phyloP scores from a whole-genome alignment of 352 stramenopile genomes.

The Phytophthora pluvialis region DNA sequence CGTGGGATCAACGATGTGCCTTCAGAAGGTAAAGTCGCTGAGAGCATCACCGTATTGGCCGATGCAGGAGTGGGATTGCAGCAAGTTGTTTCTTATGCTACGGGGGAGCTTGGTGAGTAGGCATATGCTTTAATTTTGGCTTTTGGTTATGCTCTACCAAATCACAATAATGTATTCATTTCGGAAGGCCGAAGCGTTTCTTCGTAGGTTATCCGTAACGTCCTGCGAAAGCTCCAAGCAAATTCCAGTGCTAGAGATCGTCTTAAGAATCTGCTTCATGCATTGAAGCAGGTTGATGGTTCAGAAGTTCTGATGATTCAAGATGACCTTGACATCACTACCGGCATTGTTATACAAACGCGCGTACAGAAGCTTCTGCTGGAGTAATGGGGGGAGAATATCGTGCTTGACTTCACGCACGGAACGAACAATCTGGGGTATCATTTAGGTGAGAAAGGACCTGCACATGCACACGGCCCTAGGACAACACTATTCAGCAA shows the following conservation, averaged over 20 bases:
- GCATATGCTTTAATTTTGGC: not conserved
- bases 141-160: not conserved
- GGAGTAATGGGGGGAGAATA: not conserved
- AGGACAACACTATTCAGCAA: not conserved
- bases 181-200: not conserved
- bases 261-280: constrained; percentile 7
- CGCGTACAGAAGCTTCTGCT: not conserved
- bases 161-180: not conserved
- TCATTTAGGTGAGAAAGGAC: not conserved
- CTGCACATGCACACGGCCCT: too few species aligned
- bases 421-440: not conserved
- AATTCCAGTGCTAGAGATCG: not conserved
- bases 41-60: constrained; percentile 1
- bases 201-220: constrained; percentile 11
- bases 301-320: constrained; percentile 13
- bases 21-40: not conserved
- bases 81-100: constrained; percentile 1
- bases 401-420: not conserved
- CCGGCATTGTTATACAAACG: constrained; percentile 2
- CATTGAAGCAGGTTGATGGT: not conserved
- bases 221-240: constrained; percentile 1
- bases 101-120: not conserved
- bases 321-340: constrained; percentile 12
- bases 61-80: not conserved
- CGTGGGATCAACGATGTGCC: too few species aligned